These are phyloP conservation scores for Sporothrix curviconia DNA, from an alignment of 2,329 filamentous ascomycete species.

Conservation along the genomic window DNA sequence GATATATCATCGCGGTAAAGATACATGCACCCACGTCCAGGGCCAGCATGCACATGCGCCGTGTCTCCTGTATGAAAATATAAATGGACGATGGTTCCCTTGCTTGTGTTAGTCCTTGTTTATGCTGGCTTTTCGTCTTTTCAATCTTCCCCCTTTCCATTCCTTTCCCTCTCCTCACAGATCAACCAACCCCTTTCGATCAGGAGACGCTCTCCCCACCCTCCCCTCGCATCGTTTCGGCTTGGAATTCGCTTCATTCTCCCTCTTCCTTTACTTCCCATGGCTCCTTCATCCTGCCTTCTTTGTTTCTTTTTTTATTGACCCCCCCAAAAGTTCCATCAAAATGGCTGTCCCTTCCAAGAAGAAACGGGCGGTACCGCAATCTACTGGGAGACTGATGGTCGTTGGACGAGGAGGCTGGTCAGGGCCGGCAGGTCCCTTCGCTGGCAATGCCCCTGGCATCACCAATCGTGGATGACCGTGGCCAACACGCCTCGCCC, in stretches of 20 bases:
- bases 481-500: not conserved
- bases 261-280: not conserved
- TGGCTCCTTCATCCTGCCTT: not conserved
- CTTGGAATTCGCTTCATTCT: not conserved
- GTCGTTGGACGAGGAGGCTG: slow-evolving; percentile 15
- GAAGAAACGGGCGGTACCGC: slow-evolving; percentile 5
- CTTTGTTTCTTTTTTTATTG: not conserved
- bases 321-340: too few relatives aligned
- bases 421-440: not conserved
- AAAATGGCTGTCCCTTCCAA: slow-evolving; percentile 7
- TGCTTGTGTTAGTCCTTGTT: too few relatives aligned
- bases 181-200: too few relatives aligned
- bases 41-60: too few relatives aligned
- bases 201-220: not conserved
- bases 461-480: slow-evolving; percentile 1
- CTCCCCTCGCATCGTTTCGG: not conserved
- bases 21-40: too few relatives aligned
- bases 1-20: too few relatives aligned
- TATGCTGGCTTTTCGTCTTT: not conserved
- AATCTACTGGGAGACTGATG: slow-evolving; percentile 11
- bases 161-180: not conserved
- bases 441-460: not conserved
- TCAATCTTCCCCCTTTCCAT: not conserved
- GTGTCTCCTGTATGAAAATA: too few relatives aligned
- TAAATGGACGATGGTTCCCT: too few relatives aligned